Percentiles rank a stretch among this genome's conserved stretches.
Conservation (phyloP, 345 rosid genomes). For the Chamaenerion angustifolium region DNA sequence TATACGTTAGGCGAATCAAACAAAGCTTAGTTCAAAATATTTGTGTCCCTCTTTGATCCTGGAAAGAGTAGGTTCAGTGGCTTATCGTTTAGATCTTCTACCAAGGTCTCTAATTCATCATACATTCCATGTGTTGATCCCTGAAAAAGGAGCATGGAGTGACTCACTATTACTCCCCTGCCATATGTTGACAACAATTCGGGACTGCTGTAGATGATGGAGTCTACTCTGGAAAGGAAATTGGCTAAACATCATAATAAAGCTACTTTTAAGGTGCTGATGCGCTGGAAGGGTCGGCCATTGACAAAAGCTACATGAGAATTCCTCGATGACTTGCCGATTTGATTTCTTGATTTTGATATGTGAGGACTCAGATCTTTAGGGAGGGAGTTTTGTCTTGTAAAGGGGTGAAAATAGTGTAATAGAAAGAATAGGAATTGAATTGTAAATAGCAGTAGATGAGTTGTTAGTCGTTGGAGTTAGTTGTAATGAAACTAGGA, state of each 20-base stretch:
- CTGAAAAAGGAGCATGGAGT: neutral
- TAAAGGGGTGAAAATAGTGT: too few species aligned
- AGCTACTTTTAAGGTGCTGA: neutral
- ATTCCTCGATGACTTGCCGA: neutral
- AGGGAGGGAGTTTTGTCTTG: too few species aligned
- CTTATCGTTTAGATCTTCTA: neutral
- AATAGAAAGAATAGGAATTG: too few species aligned
- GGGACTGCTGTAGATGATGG: neutral
- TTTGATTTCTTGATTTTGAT: too few species aligned
- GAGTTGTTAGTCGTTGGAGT: too few species aligned
- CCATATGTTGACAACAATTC: neutral
- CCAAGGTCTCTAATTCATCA: neutral
- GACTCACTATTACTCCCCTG: neutral
- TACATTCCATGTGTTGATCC: neutral
- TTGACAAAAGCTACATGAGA: neutral
- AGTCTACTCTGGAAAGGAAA: neutral
- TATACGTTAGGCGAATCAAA: neutral
- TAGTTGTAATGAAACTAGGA: too few species aligned
- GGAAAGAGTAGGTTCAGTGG: neutral
- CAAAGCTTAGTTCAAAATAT: neutral
- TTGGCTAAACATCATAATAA: neutral
- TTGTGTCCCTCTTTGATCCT: slow-evolving; percentile 3
- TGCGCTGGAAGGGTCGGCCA: neutral
- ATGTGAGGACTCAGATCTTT: too few species aligned
- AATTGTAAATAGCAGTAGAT: too few species aligned